Base-by-base conservation (phyloP, 768 basidiomycete genomes). In the Lepiota venenata region DNA sequence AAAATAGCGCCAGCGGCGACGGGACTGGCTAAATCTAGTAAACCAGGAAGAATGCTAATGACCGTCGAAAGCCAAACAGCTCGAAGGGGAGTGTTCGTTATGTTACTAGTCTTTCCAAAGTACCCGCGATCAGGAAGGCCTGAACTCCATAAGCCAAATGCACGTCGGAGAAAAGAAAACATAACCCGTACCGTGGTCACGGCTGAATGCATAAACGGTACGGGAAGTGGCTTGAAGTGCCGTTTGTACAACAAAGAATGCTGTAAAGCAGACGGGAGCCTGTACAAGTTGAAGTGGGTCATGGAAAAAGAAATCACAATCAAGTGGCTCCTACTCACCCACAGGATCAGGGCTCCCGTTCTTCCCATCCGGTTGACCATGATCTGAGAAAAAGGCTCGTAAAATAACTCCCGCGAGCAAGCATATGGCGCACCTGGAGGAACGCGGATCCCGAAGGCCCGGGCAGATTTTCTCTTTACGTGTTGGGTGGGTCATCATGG, bases 221-320 rank as follows among this genome's bases (percentile, higher is more conserved):
- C 93, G 79, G 3, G 90, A 89, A 51, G 82, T 84, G 20, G 92
- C 92, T 61, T 95, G 92, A 5, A 91, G 76, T 10, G 90, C 85
- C 12, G 82, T 85, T 67, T 91, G 88, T 15, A 82, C 84, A 52
- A 91, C 89, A 66, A 91, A 91, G 74, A 92, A 93, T 0, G 93
- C 93, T 14, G 91, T 91, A 54, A 90, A 65, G 74, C 91, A 93
- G 27, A 91, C 87, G 57, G 87, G 84, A 12, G 75, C 75, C 85
- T 85, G 48, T 18, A 12, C 25, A 32, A 32, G 32, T 32, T 2
- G 8, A 32, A 11, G 10, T 32, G 32, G 6, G 32, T 9, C 29
- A 16, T 16, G 16, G 15, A n/a, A 43, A n/a, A n/a, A n/a, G n/a
- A n/a, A 22, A n/a, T n/a, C n/a, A n/a, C n/a, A n/a, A n/a, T n/a